Base-by-base conservation (phyloP, 2,329 filamentous ascomycete species). In the Orbilia ellipsospora region DNA sequence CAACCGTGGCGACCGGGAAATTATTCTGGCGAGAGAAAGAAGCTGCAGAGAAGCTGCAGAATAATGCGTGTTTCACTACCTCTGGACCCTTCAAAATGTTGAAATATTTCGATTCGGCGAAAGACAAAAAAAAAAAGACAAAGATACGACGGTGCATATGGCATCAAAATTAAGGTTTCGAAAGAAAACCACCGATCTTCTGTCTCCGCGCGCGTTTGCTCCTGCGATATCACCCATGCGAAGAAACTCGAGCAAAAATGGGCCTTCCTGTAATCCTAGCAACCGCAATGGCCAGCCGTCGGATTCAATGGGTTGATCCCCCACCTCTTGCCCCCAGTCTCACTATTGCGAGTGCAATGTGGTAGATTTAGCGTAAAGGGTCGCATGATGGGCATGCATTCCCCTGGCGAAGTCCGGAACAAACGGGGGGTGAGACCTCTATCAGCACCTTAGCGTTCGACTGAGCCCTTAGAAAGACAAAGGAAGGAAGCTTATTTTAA, bases 401-500 rank as follows among this genome's bases (percentile, higher is more conserved):
- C 62, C 48, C 64, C 62, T 55, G 54, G 56, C 56, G 31, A n/a
- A 23, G 61, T 66, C 42, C 62, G 63, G 69, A 67, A 67, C 62
- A 50, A 36, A 45, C 60, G 56, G 59, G 40, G 57, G 42, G 36
- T 74, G 69, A 68, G 69, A 67, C 69, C 63, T 60, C 54, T 51
- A 68, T 42, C 36, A 54, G 54, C 31, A 36, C 6, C 45, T 42
- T 51, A 44, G 57, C 26, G 18, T 48, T 74, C 63, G 52, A 55
- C 59, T 7, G 20, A 52, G 48, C 36, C 40, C 31, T 42, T 48
- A 51, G 57, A 51, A 70, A 63, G 56, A 54, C 48, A 52, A 45
- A 45, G 20, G 54, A 62, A 63, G 61, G 69, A 74, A 74, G 63
- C 70, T 74, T 74, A 68, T 59, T 74, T 74, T 74, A 68, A 52